phyloP scores from a whole-genome alignment of 257 asterid species.

The Solanum commersonii region DNA sequence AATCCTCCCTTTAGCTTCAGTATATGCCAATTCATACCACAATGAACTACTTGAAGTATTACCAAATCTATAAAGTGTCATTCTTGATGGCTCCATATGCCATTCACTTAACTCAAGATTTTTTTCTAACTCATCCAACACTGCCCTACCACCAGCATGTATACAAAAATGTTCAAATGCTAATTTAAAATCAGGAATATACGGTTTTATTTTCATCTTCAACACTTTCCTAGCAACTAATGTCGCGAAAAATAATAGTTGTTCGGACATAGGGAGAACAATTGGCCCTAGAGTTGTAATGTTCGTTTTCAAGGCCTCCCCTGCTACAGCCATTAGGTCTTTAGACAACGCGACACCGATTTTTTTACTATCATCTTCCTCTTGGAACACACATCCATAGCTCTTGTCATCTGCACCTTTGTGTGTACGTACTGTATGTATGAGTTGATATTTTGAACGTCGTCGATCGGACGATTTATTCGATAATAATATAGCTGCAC shows the following conservation, averaged over 20 bases:
- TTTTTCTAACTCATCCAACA: slow-evolving; percentile 37
- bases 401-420: slow-evolving; percentile 56
- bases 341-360: slow-evolving; percentile 35
- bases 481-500: slow-evolving; percentile 62
- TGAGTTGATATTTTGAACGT: slow-evolving; percentile 50
- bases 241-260: slow-evolving; percentile 35
- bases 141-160: slow-evolving; percentile 46
- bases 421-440: slow-evolving; percentile 59
- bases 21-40: slow-evolving; percentile 44
- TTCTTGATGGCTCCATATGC: slow-evolving; percentile 58
- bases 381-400: slow-evolving; percentile 50
- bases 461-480: slow-evolving; percentile 31
- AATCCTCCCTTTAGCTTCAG: slow-evolving; percentile 44
- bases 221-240: slow-evolving; percentile 36
- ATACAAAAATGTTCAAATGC: slow-evolving; percentile 49
- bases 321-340: slow-evolving; percentile 45
- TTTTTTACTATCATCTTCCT: slow-evolving; percentile 32
- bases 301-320: slow-evolving; percentile 41
- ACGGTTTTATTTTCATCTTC: slow-evolving; percentile 32
- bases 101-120: slow-evolving; percentile 29
- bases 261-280: slow-evolving; percentile 62
- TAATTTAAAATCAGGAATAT: slow-evolving; percentile 40
- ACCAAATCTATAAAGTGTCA: slow-evolving; percentile 43
- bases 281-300: slow-evolving; percentile 43
- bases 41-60: slow-evolving; percentile 44